Conservation (phyloP, 2,329 filamentous ascomycete species). For the Talaromyces sp. region DNA sequence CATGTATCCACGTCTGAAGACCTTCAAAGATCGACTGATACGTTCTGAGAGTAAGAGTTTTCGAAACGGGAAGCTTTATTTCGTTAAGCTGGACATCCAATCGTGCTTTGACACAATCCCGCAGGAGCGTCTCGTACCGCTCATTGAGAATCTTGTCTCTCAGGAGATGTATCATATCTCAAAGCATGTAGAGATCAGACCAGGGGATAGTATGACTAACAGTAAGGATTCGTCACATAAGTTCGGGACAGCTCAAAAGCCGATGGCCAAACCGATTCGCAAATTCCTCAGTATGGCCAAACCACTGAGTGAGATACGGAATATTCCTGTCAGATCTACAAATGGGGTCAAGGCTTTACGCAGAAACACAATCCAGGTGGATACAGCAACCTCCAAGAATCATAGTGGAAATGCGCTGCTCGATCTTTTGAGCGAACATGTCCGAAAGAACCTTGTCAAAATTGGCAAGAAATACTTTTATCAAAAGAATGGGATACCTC, state of each 20-base stretch:
- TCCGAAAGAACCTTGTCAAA: conserved; percentile 80
- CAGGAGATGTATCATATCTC: conserved; percentile 65
- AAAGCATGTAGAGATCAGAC: conserved; percentile 70
- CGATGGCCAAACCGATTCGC: conserved; percentile 27
- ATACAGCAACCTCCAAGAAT: conserved; percentile 59
- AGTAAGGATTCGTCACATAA: conserved; percentile 10
- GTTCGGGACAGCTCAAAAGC: conserved; percentile 7
- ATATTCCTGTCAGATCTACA: conserved; percentile 40
- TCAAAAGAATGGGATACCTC: conserved; percentile 85
- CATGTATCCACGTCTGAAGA: conserved; percentile 69
- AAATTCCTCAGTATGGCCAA: conserved; percentile 56
- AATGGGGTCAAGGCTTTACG: conserved; percentile 53
- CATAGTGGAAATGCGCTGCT: conserved; percentile 61
- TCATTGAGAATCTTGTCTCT: conserved; percentile 60
- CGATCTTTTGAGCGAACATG: conserved; percentile 70
- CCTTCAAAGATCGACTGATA: conserved; percentile 55
- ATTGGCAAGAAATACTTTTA: conserved; percentile 85
- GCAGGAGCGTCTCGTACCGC: conserved; percentile 65
- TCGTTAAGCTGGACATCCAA: conserved; percentile 88
- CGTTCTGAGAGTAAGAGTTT: not conserved
- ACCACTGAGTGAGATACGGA: conserved; percentile 40
- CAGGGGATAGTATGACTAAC: conserved; percentile 33
- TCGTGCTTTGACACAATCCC: conserved; percentile 95
- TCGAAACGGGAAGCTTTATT: conserved; percentile 58
- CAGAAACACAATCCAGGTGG: conserved; percentile 71